Conservation (phyloP, 768 basidiomycete genomes). For the Glaciozyma martinii region DNA sequence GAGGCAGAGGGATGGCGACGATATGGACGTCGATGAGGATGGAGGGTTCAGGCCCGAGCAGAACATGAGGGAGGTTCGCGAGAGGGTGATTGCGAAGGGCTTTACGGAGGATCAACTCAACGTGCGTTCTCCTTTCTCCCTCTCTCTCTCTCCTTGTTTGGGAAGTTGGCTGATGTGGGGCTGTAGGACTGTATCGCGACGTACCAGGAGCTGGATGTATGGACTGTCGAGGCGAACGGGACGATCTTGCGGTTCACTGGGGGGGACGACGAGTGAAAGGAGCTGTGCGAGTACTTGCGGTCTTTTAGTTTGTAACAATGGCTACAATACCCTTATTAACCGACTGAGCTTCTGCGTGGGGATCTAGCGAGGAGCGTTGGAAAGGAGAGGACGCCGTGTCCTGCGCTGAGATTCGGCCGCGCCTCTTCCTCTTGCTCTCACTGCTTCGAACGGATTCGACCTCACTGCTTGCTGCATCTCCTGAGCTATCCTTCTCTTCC, state of each 20-base stretch:
- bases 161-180: background rate
- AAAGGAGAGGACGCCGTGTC: no score
- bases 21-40: constrained; percentile 57
- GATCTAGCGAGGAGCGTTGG: no score
- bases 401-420: no score
- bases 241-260: constrained; percentile 20
- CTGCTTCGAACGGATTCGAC: background rate
- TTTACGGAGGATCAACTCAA: constrained; percentile 83
- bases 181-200: constrained; percentile 34
- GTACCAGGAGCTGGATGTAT: constrained; percentile 34
- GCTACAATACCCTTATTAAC: no score
- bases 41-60: constrained; percentile 56
- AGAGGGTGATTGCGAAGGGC: constrained; percentile 72
- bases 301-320: no score
- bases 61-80: constrained; percentile 76
- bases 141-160: no score
- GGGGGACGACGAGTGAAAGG: constrained; percentile 5
- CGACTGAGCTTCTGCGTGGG: no score
- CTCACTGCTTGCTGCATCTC: background rate
- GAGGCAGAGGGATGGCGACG: constrained; percentile 40
- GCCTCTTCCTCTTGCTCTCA: background rate
- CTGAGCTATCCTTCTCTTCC: no score
- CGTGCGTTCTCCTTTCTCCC: constrained; percentile 5
- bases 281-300: no score
- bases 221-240: constrained; percentile 28